Evolutionary conservation across 768 basidiomycete genomes (phyloP).

Genomic region (Mycena epipterygia): DNA sequence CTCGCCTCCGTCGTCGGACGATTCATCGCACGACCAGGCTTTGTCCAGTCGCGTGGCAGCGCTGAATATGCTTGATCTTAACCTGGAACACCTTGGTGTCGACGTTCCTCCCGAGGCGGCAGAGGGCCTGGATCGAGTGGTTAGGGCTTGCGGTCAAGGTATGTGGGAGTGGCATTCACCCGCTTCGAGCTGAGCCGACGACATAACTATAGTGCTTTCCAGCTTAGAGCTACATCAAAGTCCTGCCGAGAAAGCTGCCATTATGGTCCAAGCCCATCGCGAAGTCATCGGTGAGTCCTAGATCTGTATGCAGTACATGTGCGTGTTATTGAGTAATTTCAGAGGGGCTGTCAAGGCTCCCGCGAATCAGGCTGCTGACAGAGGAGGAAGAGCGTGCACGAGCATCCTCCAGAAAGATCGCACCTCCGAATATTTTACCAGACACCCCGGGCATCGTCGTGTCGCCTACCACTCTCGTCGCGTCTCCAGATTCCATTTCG

Average conservation of each 20-base stretch:
- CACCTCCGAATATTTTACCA: slow-evolving; percentile 14
- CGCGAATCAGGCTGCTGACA: slow-evolving; percentile 80
- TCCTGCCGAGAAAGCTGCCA: slow-evolving; percentile 83
- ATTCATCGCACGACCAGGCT: slow-evolving; percentile 91
- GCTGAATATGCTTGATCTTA: slow-evolving; percentile 90
- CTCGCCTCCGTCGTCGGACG: slow-evolving; percentile 74
- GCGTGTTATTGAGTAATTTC: neutral
- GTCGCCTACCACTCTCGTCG: slow-evolving; percentile 4
- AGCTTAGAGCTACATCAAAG: slow-evolving; percentile 59
- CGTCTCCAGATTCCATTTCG: slow-evolving; percentile 6
- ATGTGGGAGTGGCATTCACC: slow-evolving; percentile 42
- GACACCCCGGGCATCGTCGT: slow-evolving; percentile 21
- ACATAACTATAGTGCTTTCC: slow-evolving; percentile 44
- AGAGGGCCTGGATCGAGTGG: slow-evolving; percentile 71
- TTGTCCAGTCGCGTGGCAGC: slow-evolving; percentile 92
- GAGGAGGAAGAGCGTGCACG: slow-evolving; percentile 62
- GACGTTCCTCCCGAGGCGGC: slow-evolving; percentile 70
- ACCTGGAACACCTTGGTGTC: slow-evolving; percentile 90
- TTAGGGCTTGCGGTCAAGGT: slow-evolving; percentile 86
- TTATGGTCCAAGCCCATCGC: slow-evolving; percentile 89
- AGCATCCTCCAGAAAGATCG: slow-evolving; percentile 33
- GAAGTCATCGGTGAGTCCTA: slow-evolving; percentile 79
- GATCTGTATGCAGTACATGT: slow-evolving; percentile 13
- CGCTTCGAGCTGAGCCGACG: neutral
- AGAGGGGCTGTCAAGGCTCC: slow-evolving; percentile 84